Base-by-base conservation (phyloP, 139 green algal species). In the Auxenochlorella protothecoides region DNA sequence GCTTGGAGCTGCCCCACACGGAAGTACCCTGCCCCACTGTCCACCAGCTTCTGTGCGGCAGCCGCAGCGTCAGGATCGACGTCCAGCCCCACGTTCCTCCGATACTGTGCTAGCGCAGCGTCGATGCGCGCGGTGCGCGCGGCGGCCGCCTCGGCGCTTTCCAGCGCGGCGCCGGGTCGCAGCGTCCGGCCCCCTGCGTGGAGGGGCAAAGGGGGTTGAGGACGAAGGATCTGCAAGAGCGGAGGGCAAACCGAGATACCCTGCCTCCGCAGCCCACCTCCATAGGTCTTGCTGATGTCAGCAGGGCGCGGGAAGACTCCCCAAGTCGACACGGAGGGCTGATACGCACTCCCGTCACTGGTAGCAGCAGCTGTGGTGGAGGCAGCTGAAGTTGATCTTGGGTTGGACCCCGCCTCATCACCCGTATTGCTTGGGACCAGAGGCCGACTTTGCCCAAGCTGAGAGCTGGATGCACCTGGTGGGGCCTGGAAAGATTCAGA, bases 271-370 rank as follows among this genome's bases (percentile, higher is more conserved):
- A 67, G 27, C 5, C 80, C 88, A 10, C 88, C 89, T 15, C 90
- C 90, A 55, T 91, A 93, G 3, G 83, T 74, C 55, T 90, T 63
- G 5, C 80, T 90, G 61, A 97, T 97, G 82, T 97, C 89, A 5
- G 72, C 16, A 3, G 91, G 91, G 2, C 91, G 85, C 0, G 87
- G 86, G 68, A 95, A 97, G 6, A 96, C 83, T 5, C 91, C 89
- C 91, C 88, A 96, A 2, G 88, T 96, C 2, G 86, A 74, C 4
- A 95, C 89, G 44, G 79, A 81, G 12, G 80, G 82, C 11, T 68
- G 70, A 57, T 85, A 87, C 11, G 53, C 69, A n/a, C 61, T 70
- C 59, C 56, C 9, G 14, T 59, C 6, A 59, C 60, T 65, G 16
- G 12, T n/a, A 63, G 62, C 14, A 65, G 12, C 65, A 63, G 3